Evolutionary conservation across 1,284 basidiomycete genomes (phyloP), one percentile per base, ranked within the genome.

Genomic region (Gymnopus androsaceus): DNA sequence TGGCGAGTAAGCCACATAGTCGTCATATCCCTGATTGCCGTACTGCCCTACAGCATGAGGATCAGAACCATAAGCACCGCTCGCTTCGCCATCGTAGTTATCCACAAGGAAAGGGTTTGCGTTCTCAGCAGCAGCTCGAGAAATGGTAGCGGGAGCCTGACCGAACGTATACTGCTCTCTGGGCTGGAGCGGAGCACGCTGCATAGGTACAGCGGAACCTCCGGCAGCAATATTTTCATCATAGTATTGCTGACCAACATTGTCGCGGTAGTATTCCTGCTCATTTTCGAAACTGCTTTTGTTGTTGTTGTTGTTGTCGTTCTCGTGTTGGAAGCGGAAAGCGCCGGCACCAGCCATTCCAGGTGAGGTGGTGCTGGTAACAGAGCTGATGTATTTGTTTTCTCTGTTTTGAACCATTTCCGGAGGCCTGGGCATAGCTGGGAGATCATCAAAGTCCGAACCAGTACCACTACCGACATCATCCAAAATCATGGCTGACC

Each of bases 121-220:
- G 40, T 17, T 46, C 41, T 25, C 56, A 15, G 23, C 28, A 14
- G 38, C 21, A 25, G 31, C 19, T 17, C 14, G 28, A 19, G 25
- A 2, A 27, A 2, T 30, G 3, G 27, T 37, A 42, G 36, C 21
- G 23, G 47, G 17, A 19, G 40, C 57, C 58, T 69, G 72, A 12
- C 74, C 74, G 56, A 72, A 76, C 17, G 71, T 69, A 59, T 76
- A 75, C 50, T 68, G 70, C 44, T 70, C 72, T n/a, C 69, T 69
- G 46, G 73, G 71, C 52, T 74, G 73, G 15, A 74, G 59, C 48
- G 61, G 55, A 42, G 59, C 56, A 7, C 62, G 57, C 34, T 53
- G 45, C 21, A 36, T 33, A 21, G 54, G 33, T 6, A 50, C 47
- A 31, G 45, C 46, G 21, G 36, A 15, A 55, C 25, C 51, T 36